Evolutionary conservation across 2,329 filamentous ascomycete genomes (phyloP).

Genomic region (Apiospora phragmitis): DNA sequence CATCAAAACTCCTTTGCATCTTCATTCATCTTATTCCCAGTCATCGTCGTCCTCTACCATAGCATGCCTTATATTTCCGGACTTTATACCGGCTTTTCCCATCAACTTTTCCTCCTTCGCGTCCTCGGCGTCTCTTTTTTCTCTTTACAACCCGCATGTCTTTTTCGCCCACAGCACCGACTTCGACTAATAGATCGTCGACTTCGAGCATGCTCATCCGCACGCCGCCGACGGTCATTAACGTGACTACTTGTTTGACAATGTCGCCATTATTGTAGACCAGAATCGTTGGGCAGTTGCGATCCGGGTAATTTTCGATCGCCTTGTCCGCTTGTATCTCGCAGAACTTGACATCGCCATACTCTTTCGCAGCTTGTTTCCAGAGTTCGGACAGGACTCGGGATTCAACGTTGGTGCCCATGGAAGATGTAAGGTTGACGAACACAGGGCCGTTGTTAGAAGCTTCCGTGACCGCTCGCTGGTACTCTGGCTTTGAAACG

Average conservation of each 20-base stretch:
- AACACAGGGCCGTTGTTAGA: slow-evolving; percentile 70
- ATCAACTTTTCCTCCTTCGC: slow-evolving; percentile 58
- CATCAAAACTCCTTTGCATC: not conserved
- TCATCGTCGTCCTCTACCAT: slow-evolving; percentile 56
- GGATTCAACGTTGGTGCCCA: slow-evolving; percentile 82
- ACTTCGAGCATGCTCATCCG: slow-evolving; percentile 72
- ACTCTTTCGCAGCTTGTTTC: slow-evolving; percentile 79
- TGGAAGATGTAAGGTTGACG: slow-evolving; percentile 78
- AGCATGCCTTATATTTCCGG: slow-evolving; percentile 48
- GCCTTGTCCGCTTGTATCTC: slow-evolving; percentile 91
- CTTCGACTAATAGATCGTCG: slow-evolving; percentile 77
- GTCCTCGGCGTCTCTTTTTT: slow-evolving; percentile 58
- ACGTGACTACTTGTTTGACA: slow-evolving; percentile 85
- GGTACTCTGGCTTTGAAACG: slow-evolving; percentile 91
- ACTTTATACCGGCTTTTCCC: slow-evolving; percentile 52
- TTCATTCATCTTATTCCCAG: slow-evolving; percentile 52
- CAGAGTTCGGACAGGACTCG: slow-evolving; percentile 82
- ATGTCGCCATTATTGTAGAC: slow-evolving; percentile 94
- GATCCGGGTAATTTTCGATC: slow-evolving; percentile 94
- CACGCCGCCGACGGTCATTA: slow-evolving; percentile 75
- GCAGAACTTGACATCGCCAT: slow-evolving; percentile 95
- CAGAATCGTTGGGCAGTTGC: slow-evolving; percentile 90
- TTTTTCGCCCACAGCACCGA: slow-evolving; percentile 75
- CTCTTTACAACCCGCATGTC: slow-evolving; percentile 75
- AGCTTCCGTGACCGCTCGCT: slow-evolving; percentile 86